Conservation (phyloP, 306 rosid genomes). For the Prunus dulcis region DNA sequence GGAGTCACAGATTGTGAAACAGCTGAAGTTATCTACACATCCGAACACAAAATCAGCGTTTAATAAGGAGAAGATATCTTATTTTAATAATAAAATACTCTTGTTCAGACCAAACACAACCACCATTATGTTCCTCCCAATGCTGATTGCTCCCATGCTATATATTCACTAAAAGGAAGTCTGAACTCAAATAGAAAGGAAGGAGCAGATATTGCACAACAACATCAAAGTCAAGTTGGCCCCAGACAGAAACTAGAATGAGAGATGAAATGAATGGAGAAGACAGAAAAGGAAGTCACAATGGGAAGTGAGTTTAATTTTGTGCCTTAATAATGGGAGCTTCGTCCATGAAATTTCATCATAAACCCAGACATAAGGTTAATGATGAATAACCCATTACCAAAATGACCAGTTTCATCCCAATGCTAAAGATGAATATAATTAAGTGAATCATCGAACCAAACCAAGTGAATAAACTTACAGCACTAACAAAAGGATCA, state of each 20-base stretch:
- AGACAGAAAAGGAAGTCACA: background rate
- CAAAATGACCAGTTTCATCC: background rate
- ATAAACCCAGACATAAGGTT: background rate
- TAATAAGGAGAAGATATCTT: background rate
- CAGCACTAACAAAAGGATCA: slow-evolving; percentile 76
- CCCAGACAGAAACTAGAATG: background rate
- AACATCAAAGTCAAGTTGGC: background rate
- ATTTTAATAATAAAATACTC: no score
- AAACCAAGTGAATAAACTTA: slow-evolving; percentile 39
- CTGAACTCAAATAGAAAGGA: background rate
- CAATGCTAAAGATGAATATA: background rate
- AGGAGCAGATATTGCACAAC: background rate
- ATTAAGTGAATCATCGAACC: background rate
- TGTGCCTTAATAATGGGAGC: background rate
- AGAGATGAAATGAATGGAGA: background rate
- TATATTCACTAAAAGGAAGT: background rate
- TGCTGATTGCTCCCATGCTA: slow-evolving; percentile 3
- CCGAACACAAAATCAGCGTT: slow-evolving; percentile 25
- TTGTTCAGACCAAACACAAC: no score
- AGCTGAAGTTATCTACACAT: slow-evolving; percentile 58
- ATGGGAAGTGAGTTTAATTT: background rate
- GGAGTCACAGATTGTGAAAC: slow-evolving; percentile 65
- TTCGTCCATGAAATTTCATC: background rate
- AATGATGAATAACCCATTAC: background rate
- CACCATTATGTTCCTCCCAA: no score